A percentile compares a stretch with the other conserved stretches of the same genome.
phyloP scores from a whole-genome alignment of 2,329 filamentous ascomycete genomes.

The Pezicula neosporulosa region DNA sequence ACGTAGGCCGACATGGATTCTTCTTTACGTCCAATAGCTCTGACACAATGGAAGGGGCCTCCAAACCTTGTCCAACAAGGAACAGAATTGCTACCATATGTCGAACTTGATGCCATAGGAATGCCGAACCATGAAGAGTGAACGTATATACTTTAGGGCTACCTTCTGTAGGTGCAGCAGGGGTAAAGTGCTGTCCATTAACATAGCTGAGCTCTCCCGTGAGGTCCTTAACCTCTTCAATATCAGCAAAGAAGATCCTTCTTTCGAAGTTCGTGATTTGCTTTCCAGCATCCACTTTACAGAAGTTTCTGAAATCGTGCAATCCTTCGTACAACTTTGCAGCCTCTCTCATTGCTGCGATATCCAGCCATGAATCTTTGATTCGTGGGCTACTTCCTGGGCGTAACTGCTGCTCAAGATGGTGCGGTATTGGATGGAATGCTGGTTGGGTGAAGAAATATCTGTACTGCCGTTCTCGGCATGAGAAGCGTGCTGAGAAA shows the following conservation, averaged over 20 bases:
- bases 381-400: conserved; percentile 22
- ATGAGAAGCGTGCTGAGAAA: conserved; percentile 92
- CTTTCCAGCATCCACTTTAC: conserved; percentile 88
- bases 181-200: conserved; percentile 39
- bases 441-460: conserved; percentile 98
- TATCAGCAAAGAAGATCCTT: conserved; percentile 74
- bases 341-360: conserved; percentile 79
- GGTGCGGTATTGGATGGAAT: conserved; percentile 64
- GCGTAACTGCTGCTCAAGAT: conserved; percentile 34
- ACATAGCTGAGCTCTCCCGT: conserved; percentile 56
- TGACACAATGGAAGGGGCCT: conserved; percentile 68
- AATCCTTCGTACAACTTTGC: conserved; percentile 76
- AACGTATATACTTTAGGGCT: conserved; percentile 77
- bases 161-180: conserved; percentile 17
- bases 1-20: conserved; percentile 75
- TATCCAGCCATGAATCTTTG: conserved; percentile 78
- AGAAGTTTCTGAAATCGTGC: conserved; percentile 96
- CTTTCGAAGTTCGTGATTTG: conserved; percentile 82
- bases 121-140: conserved; percentile 83
- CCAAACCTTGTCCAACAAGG: conserved; percentile 83
- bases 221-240: conserved; percentile 63
- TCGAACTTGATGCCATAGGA: conserved; percentile 97
- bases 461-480: conserved; percentile 84
- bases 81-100: conserved; percentile 95
- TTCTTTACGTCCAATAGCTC: conserved; percentile 69